Conservation (phyloP, 2,329 filamentous ascomycete species). For the Tolypocladium inflatum region DNA sequence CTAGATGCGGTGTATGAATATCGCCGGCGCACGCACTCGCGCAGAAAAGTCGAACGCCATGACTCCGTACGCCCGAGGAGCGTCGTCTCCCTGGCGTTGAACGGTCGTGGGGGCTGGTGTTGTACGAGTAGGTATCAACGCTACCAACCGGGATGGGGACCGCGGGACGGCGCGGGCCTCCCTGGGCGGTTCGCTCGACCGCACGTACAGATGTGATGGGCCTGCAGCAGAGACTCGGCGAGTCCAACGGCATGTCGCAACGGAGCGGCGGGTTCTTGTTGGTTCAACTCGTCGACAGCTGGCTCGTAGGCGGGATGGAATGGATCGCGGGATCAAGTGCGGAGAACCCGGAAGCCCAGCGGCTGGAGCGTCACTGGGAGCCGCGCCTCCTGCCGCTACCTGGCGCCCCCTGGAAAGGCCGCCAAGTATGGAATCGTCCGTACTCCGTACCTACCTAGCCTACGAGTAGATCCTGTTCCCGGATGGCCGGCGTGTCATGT, state of each 20-base stretch:
- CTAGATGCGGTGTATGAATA: background rate
- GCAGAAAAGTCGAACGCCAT: background rate
- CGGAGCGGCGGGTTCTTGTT: background rate
- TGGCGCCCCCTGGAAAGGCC: background rate
- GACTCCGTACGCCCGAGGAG: background rate
- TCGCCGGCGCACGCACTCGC: background rate
- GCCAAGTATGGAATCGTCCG: too few species aligned
- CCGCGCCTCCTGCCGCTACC: background rate
- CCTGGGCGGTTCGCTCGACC: background rate
- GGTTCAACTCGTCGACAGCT: too few species aligned
- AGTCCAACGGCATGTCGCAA: background rate
- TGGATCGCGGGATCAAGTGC: background rate
- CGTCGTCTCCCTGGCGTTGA: background rate
- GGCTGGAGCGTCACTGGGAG: background rate
- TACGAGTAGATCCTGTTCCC: background rate
- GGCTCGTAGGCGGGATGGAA: background rate
- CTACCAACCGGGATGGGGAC: background rate
- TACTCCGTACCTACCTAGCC: too few species aligned
- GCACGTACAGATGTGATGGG: background rate
- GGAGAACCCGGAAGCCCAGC: background rate
- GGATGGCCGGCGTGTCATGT: background rate
- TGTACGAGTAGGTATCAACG: background rate
- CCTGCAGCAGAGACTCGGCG: background rate
- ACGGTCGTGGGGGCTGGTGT: background rate
- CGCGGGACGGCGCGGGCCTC: background rate